Evolutionary conservation across 2,329 filamentous ascomycete genomes (phyloP).

Genomic region (Aureobasidium sp.): DNA sequence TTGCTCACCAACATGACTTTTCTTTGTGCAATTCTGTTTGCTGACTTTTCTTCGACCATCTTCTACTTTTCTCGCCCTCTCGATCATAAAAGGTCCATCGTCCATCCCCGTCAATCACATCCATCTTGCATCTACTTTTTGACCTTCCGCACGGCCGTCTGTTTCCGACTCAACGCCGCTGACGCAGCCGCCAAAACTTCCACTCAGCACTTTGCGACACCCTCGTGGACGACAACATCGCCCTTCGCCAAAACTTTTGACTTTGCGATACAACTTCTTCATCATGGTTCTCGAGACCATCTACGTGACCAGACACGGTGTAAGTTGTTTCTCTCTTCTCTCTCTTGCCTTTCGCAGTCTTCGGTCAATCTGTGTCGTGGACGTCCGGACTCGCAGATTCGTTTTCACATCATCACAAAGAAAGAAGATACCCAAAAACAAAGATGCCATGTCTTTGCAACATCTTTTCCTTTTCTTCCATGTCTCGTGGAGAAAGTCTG

Average conservation of each 20-base stretch:
- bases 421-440: too few species aligned
- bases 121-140: slow-evolving; percentile 6
- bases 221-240: slow-evolving; percentile 11
- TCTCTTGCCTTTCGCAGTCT: slow-evolving; percentile 16
- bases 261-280: not conserved
- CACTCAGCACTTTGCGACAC: not conserved
- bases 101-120: not conserved
- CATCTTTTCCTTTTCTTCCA: too few species aligned
- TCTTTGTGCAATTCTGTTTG: slow-evolving; percentile 6
- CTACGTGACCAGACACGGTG: slow-evolving; percentile 45
- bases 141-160: slow-evolving; percentile 5
- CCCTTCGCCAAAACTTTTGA: not conserved
- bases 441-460: too few species aligned
- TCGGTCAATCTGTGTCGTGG: not conserved
- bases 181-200: slow-evolving; percentile 17
- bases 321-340: slow-evolving; percentile 33
- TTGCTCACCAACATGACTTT: not conserved
- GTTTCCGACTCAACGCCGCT: slow-evolving; percentile 7
- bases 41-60: not conserved
- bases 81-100: not conserved
- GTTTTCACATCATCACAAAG: not conserved
- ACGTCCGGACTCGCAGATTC: not conserved
- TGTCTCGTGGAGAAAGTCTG: too few species aligned
- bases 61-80: not conserved
- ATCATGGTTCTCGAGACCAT: slow-evolving; percentile 40